Evolutionary conservation across 1,284 basidiomycete genomes (phyloP).

Genomic region (Leccinum solheimii): DNA sequence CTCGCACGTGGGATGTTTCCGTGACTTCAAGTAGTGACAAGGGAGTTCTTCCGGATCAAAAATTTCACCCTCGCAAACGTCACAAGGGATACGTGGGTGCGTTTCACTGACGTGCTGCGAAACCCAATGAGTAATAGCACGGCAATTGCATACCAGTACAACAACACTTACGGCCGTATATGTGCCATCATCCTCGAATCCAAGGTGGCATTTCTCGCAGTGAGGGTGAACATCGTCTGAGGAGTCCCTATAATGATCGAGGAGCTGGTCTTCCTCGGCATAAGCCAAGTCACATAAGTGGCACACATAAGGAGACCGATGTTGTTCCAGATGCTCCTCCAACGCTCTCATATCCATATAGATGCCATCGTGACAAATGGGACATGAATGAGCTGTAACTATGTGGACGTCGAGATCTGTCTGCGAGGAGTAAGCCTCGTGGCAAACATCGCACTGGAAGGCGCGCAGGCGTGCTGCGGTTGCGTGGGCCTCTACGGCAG

Average conservation of each 20-base stretch:
- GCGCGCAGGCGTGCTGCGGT: slow-evolving; percentile 1
- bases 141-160: background rate
- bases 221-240: slow-evolving; percentile 27
- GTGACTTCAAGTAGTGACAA: slow-evolving; percentile 28
- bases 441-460: slow-evolving; percentile 28
- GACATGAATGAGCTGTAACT: slow-evolving; percentile 35
- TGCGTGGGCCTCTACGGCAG: slow-evolving; percentile 5
- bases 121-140: slow-evolving; percentile 2
- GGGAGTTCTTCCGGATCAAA: slow-evolving; percentile 28
- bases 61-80: slow-evolving; percentile 26
- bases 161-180: slow-evolving; percentile 24
- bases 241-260: slow-evolving; percentile 30
- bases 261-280: slow-evolving; percentile 29
- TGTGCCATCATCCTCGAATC: slow-evolving; percentile 20
- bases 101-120: slow-evolving; percentile 26
- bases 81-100: slow-evolving; percentile 32
- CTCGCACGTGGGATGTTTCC: slow-evolving; percentile 30
- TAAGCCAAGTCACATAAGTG: slow-evolving; percentile 25
- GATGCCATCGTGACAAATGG: slow-evolving; percentile 34
- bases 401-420: slow-evolving; percentile 33
- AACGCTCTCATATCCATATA: slow-evolving; percentile 27
- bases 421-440: slow-evolving; percentile 26
- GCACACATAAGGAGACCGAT: slow-evolving; percentile 31
- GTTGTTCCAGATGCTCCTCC: slow-evolving; percentile 34
- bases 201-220: slow-evolving; percentile 29